Base-by-base conservation (phyloP, 2,329 filamentous ascomycete species). In the Bipolaris bicolor region DNA sequence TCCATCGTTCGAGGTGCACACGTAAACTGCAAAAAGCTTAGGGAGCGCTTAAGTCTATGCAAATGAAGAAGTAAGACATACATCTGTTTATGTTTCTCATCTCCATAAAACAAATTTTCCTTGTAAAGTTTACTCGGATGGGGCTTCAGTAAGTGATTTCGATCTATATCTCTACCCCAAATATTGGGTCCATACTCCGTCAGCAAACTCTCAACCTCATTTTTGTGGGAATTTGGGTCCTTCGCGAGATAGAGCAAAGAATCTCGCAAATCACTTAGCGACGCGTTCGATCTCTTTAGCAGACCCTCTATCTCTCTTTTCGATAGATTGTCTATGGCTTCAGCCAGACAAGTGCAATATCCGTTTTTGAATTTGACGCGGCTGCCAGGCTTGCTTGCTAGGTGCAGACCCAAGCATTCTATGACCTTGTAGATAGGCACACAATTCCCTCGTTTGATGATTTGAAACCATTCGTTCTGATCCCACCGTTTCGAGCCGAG, bases 1-100 rank as follows among this genome's bases (percentile, higher is more conserved):
- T 73, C 72, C 72, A 75, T 53, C 71, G 70, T 53, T 74, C 71
- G 60, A 75, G 60, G 44, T 75, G 71, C 69, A 3, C 22, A 52
- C 73, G 72, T 49, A 75, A 67, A 40, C 72, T 73, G 50, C 3
- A 55, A 22, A 16, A 45, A 33, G 41, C 22, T 65, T 58, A 66
- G 62, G 36, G 46, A 31, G 29, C 20, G 16, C 6, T 15, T 34
- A 34, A 3, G 3, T 34, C 9, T 43, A 48, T 34, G 13, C 24
- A 37, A 45, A 36, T 48, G 22, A 36, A 47, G 34, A 15, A 43
- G 52, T 18, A 20, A 41, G 43, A 54, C 70, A 65, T 61, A 74
- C 72, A 64, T 72, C 13, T 71, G 61, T 50, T 65, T 70, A 52
- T 75, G 69, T 9, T 70, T 69, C 4, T 68, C 56, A 15, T 69